Evolutionary conservation across 176 grass and related monocot genomes (phyloP).

Genomic region (Hsuehochloa calcarea): DNA sequence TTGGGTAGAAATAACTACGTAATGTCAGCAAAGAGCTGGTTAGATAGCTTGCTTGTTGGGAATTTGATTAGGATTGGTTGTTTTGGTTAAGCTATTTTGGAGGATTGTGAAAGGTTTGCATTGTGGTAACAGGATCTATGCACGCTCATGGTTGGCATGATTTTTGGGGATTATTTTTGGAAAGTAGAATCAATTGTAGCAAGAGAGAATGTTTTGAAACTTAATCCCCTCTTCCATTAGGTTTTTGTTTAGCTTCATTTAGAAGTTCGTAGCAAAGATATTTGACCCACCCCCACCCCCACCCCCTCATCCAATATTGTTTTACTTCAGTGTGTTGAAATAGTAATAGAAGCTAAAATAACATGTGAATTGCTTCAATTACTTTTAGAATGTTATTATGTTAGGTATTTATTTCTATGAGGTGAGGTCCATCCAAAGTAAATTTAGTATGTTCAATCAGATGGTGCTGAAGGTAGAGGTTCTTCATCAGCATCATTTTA

Average conservation of each 20-base stretch:
- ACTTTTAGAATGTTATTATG: background rate
- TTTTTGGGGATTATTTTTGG: background rate
- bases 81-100: background rate
- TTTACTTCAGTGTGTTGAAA: background rate
- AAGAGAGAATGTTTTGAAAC: background rate
- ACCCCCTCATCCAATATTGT: background rate
- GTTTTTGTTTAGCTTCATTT: background rate
- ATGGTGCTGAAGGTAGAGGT: background rate
- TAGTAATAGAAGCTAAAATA: background rate
- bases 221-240: background rate
- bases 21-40: background rate
- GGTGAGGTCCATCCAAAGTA: background rate
- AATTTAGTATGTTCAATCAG: background rate
- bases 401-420: background rate
- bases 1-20: background rate
- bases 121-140: background rate
- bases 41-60: background rate
- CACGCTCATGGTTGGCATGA: background rate
- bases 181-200: background rate
- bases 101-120: background rate
- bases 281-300: background rate
- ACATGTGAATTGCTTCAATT: background rate
- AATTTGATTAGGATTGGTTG: background rate
- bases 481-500: background rate
- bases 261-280: constrained; percentile 7